Evolutionary conservation across 2,329 filamentous ascomycete genomes (phyloP).

Genomic region (Paecilomyces dactylethromorphus): DNA sequence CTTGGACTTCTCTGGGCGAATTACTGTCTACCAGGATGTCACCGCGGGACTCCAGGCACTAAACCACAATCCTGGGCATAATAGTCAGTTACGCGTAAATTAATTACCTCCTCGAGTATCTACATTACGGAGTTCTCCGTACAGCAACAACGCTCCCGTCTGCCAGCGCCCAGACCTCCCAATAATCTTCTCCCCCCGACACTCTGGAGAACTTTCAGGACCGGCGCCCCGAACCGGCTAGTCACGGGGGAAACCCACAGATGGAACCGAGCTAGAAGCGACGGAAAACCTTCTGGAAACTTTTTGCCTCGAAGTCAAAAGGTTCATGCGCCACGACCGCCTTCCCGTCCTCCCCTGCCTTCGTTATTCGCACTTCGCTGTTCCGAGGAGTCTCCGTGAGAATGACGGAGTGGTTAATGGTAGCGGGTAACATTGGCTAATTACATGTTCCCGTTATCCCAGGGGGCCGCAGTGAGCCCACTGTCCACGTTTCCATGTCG

Average conservation of each 20-base stretch:
- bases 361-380: not conserved
- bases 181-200: not conserved
- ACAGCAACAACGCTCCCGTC: not conserved
- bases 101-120: not conserved
- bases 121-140: not conserved
- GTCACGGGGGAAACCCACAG: not conserved
- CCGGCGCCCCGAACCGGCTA: not conserved
- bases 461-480: not conserved
- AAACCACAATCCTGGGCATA: not conserved
- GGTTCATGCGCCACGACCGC: not conserved
- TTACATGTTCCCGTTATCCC: not conserved
- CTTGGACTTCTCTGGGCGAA: not conserved
- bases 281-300: constrained; percentile 5
- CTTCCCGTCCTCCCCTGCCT: not conserved
- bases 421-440: not conserved
- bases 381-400: not conserved
- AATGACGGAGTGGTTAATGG: not conserved
- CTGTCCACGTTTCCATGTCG: not conserved
- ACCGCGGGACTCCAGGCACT: not conserved
- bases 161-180: not conserved
- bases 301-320: not conserved
- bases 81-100: not conserved
- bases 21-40: not conserved
- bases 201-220: not conserved
- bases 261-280: constrained; percentile 6